A percentile compares a stretch with the other conserved stretches of the same genome.
These are phyloP conservation scores for Eimeria maxima DNA, from an alignment of 169 alveolate species.

Conservation along the genomic window DNA sequence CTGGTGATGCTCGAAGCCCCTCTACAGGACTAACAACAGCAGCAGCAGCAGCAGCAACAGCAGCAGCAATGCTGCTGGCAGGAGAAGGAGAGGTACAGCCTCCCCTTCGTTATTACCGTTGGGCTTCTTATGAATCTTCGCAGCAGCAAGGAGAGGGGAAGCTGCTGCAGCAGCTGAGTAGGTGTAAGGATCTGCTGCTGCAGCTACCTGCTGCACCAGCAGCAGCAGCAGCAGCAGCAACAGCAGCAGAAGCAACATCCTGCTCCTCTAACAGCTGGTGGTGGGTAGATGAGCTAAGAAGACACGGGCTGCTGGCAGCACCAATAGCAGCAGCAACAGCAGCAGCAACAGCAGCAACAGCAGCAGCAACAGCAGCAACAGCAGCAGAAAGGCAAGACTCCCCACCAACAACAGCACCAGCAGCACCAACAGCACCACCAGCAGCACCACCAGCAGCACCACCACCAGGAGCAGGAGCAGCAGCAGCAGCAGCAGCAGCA, in stretches of 20 bases:
- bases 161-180: constrained; percentile 13
- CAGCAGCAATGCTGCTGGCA: constrained; percentile 6
- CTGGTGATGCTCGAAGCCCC: too few species aligned
- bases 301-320: constrained; percentile 36
- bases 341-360: too few species aligned
- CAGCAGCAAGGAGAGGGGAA: background rate
- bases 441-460: background rate
- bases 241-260: background rate
- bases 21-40: background rate
- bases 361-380: background rate
- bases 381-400: background rate
- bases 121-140: background rate
- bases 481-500: background rate
- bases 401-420: background rate
- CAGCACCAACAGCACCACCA: too few species aligned
- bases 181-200: constrained; percentile 29
- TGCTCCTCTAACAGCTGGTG: background rate
- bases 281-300: constrained; percentile 22
- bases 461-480: background rate
- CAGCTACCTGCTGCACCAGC: constrained; percentile 29
- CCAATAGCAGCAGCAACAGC: background rate
- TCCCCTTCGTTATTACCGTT: constrained; percentile 12
- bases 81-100: background rate
- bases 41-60: constrained; percentile 9
- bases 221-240: background rate